A percentile compares a stretch with the other conserved stretches of the same genome.
These are phyloP conservation scores for Crithidia acanthocephali DNA, from an alignment of 208 protist genomes.

Conservation along the genomic window DNA sequence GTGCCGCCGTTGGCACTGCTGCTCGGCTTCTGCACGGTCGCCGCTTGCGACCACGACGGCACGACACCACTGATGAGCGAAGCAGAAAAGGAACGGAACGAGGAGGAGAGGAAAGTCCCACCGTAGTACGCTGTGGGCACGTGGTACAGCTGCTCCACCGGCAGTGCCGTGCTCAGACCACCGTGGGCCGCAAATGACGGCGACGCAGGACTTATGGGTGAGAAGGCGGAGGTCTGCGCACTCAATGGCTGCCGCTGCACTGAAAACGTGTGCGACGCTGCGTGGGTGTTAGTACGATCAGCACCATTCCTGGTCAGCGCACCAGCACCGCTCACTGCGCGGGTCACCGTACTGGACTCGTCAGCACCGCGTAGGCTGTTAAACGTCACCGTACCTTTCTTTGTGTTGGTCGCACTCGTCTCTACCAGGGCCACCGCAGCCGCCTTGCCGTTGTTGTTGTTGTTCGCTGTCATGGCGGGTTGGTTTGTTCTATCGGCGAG, in stretches of 20 bases:
- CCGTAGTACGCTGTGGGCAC: slow-evolving; percentile 15
- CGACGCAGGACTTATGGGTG: slow-evolving; percentile 5
- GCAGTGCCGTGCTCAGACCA: slow-evolving; percentile 14
- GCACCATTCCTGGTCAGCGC: too few relatives aligned
- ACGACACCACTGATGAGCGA: background rate
- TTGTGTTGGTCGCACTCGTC: too few relatives aligned
- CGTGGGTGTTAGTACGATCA: background rate
- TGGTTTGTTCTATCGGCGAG: background rate
- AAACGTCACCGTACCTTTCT: too few relatives aligned
- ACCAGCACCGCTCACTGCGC: too few relatives aligned
- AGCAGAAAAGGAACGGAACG: background rate
- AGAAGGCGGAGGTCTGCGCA: background rate
- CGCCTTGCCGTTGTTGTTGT: background rate
- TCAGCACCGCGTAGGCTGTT: too few relatives aligned
- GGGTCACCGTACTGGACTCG: too few relatives aligned
- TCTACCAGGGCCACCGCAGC: too few relatives aligned
- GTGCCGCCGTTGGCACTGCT: too few relatives aligned
- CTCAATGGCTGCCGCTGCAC: background rate
- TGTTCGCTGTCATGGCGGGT: background rate
- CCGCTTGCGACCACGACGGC: background rate
- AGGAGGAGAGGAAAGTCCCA: background rate
- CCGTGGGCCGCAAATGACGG: background rate
- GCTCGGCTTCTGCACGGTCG: too few relatives aligned
- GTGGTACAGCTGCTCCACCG: slow-evolving; percentile 17
- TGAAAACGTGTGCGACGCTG: background rate